Conservation (phyloP, 371 early-diverging fungal genomes). For the Choanephora cucurbitarum region DNA sequence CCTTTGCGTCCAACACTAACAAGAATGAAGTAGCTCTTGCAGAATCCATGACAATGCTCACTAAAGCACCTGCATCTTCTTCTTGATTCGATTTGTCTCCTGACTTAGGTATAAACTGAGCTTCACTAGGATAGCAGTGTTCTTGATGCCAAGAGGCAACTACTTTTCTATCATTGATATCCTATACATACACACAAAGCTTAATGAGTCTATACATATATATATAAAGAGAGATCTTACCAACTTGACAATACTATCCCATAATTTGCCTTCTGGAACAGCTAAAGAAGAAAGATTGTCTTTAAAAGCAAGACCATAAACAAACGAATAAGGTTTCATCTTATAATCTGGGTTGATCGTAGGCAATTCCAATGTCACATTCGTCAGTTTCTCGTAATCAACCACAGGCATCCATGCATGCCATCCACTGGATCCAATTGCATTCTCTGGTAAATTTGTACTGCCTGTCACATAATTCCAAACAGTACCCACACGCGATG, state of each 20-base stretch:
- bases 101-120: constrained; percentile 65
- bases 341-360: constrained; percentile 64
- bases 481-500: constrained; percentile 31
- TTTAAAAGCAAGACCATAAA: constrained; percentile 64
- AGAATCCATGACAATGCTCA: constrained; percentile 74
- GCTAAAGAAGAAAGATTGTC: constrained; percentile 53
- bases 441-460: background rate
- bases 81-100: constrained; percentile 40
- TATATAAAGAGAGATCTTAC: too few species aligned
- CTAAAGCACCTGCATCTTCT: constrained; percentile 77
- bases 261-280: constrained; percentile 55
- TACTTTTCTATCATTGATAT: constrained; percentile 29
- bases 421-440: constrained; percentile 17
- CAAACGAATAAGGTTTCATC: constrained; percentile 56
- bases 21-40: constrained; percentile 64
- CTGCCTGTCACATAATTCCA: constrained; percentile 22
- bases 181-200: too few species aligned
- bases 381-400: constrained; percentile 23
- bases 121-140: constrained; percentile 75
- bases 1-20: constrained; percentile 70
- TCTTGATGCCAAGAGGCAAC: constrained; percentile 53
- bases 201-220: too few species aligned
- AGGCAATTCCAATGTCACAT: constrained; percentile 62
- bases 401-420: constrained; percentile 36
- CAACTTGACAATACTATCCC: constrained; percentile 71